Percentiles rank a stretch among this genome's conserved stretches.
These are phyloP conservation scores for Cicer chorassanicum DNA, from an alignment of 306 rosid genomes.

Conservation along the genomic window DNA sequence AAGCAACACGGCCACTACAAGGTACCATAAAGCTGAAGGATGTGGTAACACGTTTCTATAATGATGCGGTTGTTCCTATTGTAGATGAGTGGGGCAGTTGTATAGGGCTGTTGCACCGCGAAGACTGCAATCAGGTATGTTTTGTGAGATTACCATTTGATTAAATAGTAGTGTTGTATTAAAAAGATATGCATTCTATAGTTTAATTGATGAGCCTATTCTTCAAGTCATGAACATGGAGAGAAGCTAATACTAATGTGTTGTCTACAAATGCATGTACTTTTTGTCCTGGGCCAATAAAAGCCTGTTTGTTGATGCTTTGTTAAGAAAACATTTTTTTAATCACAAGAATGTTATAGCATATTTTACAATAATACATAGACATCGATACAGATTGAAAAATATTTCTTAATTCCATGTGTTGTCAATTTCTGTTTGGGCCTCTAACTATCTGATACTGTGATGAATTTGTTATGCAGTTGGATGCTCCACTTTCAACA, in stretches of 20 bases:
- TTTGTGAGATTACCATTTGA: conserved; percentile 25
- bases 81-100: conserved; percentile 85
- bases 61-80: conserved; percentile 66
- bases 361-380: neutral
- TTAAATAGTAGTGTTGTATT: neutral
- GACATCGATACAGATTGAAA: neutral
- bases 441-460: conserved; percentile 3
- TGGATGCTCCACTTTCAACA: conserved; percentile 68
- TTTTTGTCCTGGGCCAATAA: neutral
- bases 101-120: conserved; percentile 72
- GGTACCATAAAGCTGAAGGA: conserved; percentile 56
- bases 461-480: conserved; percentile 47
- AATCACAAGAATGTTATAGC: neutral
- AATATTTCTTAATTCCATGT: neutral
- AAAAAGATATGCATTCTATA: neutral
- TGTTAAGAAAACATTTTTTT: neutral
- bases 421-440: conserved; percentile 3
- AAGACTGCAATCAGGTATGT: conserved; percentile 73
- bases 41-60: conserved; percentile 68
- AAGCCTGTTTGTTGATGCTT: neutral
- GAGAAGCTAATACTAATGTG: conserved; percentile 11
- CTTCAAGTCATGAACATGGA: neutral
- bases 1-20: conserved; percentile 62
- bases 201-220: conserved; percentile 30
- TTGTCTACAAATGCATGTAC: neutral